Evolutionary conservation across 768 basidiomycete species (phyloP).

Genomic region (Boletellus emodensis): DNA sequence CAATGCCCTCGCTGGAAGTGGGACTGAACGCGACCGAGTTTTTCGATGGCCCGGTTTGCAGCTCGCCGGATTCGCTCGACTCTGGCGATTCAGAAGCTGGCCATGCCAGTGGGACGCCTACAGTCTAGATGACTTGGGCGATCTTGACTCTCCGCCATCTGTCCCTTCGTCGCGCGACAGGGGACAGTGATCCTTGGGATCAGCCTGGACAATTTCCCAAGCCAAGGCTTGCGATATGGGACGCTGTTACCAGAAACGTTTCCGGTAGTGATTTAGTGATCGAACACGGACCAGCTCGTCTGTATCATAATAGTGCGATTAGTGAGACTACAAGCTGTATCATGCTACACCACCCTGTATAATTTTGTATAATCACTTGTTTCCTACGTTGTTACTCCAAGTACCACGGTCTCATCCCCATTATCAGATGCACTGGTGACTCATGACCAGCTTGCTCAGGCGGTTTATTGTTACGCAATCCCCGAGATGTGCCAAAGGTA

Average conservation of each 20-base stretch:
- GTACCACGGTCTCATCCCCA: slow-evolving; percentile 5
- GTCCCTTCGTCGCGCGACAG: neutral
- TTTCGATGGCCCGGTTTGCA: slow-evolving; percentile 16
- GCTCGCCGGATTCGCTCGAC: slow-evolving; percentile 20
- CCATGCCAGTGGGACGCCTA: neutral
- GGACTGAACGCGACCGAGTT: neutral
- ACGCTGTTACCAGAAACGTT: neutral
- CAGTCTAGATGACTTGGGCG: neutral
- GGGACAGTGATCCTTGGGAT: neutral
- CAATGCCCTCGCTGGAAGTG: neutral
- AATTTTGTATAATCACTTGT: too few species aligned
- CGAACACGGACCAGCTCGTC: neutral
- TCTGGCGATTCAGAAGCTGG: neutral
- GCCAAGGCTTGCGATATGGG: neutral
- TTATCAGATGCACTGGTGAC: slow-evolving; percentile 6
- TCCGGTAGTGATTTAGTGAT: neutral
- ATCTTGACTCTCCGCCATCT: neutral
- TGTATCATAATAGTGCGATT: slow-evolving; percentile 7
- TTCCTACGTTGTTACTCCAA: too few species aligned
- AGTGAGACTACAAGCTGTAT: neutral
- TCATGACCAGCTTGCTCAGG: slow-evolving; percentile 8
- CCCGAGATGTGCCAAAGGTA: slow-evolving; percentile 11
- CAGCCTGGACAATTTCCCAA: neutral
- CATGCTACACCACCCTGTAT: neutral
- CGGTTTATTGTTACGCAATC: slow-evolving; percentile 11